Evolutionary conservation across 1,284 basidiomycete genomes (phyloP).

Genomic region (Tylopilus sp.): DNA sequence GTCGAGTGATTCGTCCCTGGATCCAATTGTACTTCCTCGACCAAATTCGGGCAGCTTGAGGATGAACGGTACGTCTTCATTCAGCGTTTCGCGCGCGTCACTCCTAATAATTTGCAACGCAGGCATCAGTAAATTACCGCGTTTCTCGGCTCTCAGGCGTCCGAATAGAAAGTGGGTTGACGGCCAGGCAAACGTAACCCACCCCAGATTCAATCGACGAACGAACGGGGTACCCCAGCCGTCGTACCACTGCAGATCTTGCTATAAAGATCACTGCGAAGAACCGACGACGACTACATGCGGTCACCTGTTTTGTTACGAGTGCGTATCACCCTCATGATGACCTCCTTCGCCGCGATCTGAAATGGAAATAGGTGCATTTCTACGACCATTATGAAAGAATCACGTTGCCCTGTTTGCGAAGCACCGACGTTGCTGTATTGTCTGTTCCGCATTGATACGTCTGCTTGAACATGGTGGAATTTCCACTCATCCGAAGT

Average conservation of each 20-base stretch:
- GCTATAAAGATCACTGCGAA: slow-evolving; percentile 31
- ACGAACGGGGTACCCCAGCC: slow-evolving; percentile 9
- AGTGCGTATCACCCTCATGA: slow-evolving; percentile 19
- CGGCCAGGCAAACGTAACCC: slow-evolving; percentile 12
- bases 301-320: slow-evolving; percentile 33
- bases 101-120: not conserved
- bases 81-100: not conserved
- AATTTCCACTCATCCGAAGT: not conserved
- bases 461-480: slow-evolving; percentile 19
- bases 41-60: slow-evolving; percentile 8
- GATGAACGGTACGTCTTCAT: slow-evolving; percentile 19
- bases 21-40: slow-evolving; percentile 21
- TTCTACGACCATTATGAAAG: slow-evolving; percentile 29
- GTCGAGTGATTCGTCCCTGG: slow-evolving; percentile 32
- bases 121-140: slow-evolving; percentile 33
- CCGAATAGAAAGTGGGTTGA: slow-evolving; percentile 17
- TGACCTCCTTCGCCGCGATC: not conserved
- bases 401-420: slow-evolving; percentile 32
- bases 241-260: slow-evolving; percentile 34
- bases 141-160: slow-evolving; percentile 30
- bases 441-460: slow-evolving; percentile 34
- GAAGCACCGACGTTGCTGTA: slow-evolving; percentile 31
- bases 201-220: slow-evolving; percentile 8
- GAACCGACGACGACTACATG: slow-evolving; percentile 36
- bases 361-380: slow-evolving; percentile 27